phyloP scores from a whole-genome alignment of 2,329 filamentous ascomycete species.

The Trichophyton rubrum region DNA sequence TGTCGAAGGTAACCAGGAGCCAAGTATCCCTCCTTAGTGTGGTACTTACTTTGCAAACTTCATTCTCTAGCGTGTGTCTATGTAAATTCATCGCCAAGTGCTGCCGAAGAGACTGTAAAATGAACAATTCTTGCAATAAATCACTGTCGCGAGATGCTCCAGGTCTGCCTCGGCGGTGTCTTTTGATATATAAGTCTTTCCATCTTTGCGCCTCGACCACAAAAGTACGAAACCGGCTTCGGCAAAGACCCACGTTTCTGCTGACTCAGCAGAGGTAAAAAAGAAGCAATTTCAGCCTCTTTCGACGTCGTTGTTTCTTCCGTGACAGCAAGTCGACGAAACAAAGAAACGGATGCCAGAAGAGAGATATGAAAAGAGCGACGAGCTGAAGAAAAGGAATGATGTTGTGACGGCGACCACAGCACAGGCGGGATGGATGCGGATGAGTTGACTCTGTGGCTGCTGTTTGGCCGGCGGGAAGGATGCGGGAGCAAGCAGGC shows the following conservation, averaged over 20 bases:
- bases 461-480: background rate
- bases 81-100: background rate
- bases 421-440: background rate
- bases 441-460: background rate
- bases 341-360: background rate
- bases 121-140: background rate
- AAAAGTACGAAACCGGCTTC: background rate
- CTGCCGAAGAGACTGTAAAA: background rate
- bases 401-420: background rate
- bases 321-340: background rate
- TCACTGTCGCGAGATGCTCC: background rate
- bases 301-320: background rate
- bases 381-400: background rate
- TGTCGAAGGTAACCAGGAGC: constrained; percentile 8
- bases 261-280: background rate
- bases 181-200: background rate
- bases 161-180: background rate
- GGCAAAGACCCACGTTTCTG: background rate
- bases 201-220: background rate
- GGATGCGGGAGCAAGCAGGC: background rate
- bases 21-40: background rate
- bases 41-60: constrained; percentile 48
- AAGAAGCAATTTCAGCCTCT: background rate
- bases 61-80: constrained; percentile 27
- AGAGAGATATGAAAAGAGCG: background rate